Conservation (phyloP, 495 filamentous ascomycete species). For the Penicillium taxi region DNA sequence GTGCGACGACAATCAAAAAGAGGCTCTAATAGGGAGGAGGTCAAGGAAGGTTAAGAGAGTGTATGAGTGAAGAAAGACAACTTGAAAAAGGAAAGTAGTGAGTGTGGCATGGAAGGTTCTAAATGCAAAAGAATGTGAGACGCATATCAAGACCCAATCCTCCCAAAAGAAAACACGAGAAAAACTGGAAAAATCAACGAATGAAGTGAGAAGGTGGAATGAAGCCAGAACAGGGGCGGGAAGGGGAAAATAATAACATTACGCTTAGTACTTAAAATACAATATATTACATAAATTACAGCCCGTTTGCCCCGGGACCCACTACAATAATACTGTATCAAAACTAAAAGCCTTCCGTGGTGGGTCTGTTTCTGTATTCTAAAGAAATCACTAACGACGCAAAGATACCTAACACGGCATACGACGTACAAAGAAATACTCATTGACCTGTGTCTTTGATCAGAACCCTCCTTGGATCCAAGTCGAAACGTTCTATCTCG, state of each 20-base stretch:
- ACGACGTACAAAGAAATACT: no score
- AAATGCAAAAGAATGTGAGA: slow-evolving; percentile 22
- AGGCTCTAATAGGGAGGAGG: slow-evolving; percentile 3
- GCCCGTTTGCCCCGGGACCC: no score
- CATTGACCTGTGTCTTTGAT: no score
- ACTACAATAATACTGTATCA: no score
- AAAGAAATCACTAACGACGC: no score
- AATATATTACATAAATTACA: no score
- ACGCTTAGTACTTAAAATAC: slow-evolving; percentile 2
- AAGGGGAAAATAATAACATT: slow-evolving; percentile 5
- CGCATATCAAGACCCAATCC: slow-evolving; percentile 25
- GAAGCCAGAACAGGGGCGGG: slow-evolving; percentile 3
- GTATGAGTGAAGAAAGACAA: slow-evolving; percentile 9
- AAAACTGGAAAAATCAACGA: slow-evolving; percentile 34
- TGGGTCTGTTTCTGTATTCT: no score
- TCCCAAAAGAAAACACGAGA: slow-evolving; percentile 14
- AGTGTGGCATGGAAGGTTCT: slow-evolving; percentile 24
- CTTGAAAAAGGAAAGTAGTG: slow-evolving; percentile 22
- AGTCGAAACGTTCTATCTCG: no score
- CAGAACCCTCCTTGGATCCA: no score
- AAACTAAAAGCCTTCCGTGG: no score
- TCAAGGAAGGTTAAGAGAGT: slow-evolving; percentile 9
- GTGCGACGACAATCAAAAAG: slow-evolving; percentile 35
- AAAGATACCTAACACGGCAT: no score
- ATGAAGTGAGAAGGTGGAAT: slow-evolving; percentile 32